Percentiles rank a stretch among this genome's conserved stretches.
phyloP scores from a whole-genome alignment of 78 protist species.

The Isochrysis galbana region DNA sequence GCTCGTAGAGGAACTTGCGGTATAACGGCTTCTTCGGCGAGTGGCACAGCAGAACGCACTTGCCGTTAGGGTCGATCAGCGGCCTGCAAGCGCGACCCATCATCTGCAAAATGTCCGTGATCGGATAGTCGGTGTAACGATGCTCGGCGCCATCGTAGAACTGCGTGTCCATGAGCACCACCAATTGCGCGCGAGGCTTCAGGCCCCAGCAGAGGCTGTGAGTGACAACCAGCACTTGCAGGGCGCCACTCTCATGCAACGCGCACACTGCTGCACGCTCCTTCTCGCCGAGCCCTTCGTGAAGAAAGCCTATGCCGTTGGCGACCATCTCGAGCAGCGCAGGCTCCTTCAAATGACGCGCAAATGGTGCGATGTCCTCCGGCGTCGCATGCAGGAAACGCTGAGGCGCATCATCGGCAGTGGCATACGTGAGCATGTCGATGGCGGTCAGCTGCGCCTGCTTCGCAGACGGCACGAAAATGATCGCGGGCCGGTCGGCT shows the following conservation, averaged over 20 bases:
- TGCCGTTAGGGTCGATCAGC: slow-evolving; percentile 35
- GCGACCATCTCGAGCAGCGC: not conserved
- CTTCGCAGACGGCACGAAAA: slow-evolving; percentile 84
- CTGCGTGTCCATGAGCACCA: slow-evolving; percentile 77
- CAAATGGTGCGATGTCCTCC: slow-evolving; percentile 34
- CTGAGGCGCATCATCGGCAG: slow-evolving; percentile 52
- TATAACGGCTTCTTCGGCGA: slow-evolving; percentile 79
- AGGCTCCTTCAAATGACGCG: not conserved
- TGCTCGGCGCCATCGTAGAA: slow-evolving; percentile 72
- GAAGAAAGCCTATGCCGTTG: slow-evolving; percentile 81
- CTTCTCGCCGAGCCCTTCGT: slow-evolving; percentile 68
- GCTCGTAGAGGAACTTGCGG: slow-evolving; percentile 89
- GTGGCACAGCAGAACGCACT: slow-evolving; percentile 81
- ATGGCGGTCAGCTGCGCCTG: slow-evolving; percentile 54
- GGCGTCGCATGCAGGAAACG: slow-evolving; percentile 46
- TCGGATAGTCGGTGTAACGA: slow-evolving; percentile 83
- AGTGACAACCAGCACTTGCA: slow-evolving; percentile 63
- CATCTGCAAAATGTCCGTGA: slow-evolving; percentile 92
- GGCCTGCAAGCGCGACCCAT: slow-evolving; percentile 88
- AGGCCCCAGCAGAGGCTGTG: slow-evolving; percentile 63
- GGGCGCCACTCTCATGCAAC: slow-evolving; percentile 58
- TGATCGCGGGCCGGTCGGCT: slow-evolving; percentile 70
- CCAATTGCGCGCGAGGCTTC: slow-evolving; percentile 45
- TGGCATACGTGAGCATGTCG: slow-evolving; percentile 73
- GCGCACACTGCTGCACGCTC: slow-evolving; percentile 59